phyloP scores from a whole-genome alignment of 257 asterid species.

The Ilex aquifolium region DNA sequence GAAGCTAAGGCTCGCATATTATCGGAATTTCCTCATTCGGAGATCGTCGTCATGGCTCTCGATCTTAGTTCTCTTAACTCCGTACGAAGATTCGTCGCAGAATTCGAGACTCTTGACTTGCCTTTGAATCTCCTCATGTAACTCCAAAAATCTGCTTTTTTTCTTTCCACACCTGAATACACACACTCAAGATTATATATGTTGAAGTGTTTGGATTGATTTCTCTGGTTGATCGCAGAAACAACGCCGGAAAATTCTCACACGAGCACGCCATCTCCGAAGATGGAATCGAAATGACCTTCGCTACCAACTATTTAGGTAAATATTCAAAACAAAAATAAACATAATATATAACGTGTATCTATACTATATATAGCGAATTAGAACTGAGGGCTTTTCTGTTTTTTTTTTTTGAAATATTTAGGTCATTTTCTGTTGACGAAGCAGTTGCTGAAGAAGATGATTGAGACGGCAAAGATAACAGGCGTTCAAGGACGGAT shows the following conservation, averaged over 20 bases:
- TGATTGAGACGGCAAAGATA: slow-evolving; percentile 50
- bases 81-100: slow-evolving; percentile 55
- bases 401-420: not conserved
- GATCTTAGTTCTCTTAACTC: slow-evolving; percentile 83
- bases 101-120: slow-evolving; percentile 55
- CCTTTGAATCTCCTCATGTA: slow-evolving; percentile 92
- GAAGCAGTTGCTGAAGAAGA: slow-evolving; percentile 64
- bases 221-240: slow-evolving; percentile 33
- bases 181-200: not conserved
- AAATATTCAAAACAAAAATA: not conserved
- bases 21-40: slow-evolving; percentile 58
- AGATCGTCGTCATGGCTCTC: slow-evolving; percentile 64
- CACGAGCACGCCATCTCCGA: slow-evolving; percentile 71
- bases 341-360: too few relatives aligned
- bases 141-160: not conserved
- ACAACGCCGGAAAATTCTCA: slow-evolving; percentile 92
- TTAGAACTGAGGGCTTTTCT: not conserved
- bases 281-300: slow-evolving; percentile 95
- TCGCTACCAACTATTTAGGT: slow-evolving; percentile 92
- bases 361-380: too few relatives aligned
- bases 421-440: slow-evolving; percentile 85
- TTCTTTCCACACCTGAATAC: not conserved
- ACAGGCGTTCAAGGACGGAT: slow-evolving; percentile 80
- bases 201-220: too few relatives aligned
- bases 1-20: slow-evolving; percentile 59